Evolutionary conservation across 495 filamentous ascomycete species (phyloP).

Genomic region (Baudoinia panamericana): DNA sequence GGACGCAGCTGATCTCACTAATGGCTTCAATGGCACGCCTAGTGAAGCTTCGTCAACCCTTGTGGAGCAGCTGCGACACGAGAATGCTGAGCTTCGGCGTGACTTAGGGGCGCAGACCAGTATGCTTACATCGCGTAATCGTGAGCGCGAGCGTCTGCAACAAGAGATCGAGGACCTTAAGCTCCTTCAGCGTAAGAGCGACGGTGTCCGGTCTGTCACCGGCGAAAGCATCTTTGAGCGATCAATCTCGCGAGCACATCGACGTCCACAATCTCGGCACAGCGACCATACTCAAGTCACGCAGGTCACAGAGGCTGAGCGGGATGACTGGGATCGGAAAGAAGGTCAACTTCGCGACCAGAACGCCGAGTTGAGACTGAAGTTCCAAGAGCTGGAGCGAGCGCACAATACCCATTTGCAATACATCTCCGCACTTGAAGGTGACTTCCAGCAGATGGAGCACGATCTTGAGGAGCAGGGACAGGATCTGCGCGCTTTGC

Average conservation of each 20-base stretch:
- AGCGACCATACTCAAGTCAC: slow-evolving; percentile 61
- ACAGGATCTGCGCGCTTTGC: slow-evolving; percentile 65
- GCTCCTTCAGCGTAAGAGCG: slow-evolving; percentile 59
- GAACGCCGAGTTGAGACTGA: slow-evolving; percentile 67
- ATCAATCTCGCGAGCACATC: slow-evolving; percentile 73
- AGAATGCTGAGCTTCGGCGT: slow-evolving; percentile 81
- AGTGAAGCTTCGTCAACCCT: slow-evolving; percentile 53
- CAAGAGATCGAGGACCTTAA: slow-evolving; percentile 97
- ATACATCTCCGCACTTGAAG: slow-evolving; percentile 27
- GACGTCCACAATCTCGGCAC: slow-evolving; percentile 54
- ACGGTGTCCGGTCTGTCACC: slow-evolving; percentile 47
- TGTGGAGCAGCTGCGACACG: slow-evolving; percentile 71
- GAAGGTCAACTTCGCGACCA: slow-evolving; percentile 75
- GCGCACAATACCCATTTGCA: slow-evolving; percentile 31
- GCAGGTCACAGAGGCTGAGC: slow-evolving; percentile 52
- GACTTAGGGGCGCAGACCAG: slow-evolving; percentile 93
- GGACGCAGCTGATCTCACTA: slow-evolving; percentile 44
- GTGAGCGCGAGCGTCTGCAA: slow-evolving; percentile 86
- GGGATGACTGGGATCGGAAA: slow-evolving; percentile 73
- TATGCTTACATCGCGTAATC: slow-evolving; percentile 91
- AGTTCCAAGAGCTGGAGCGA: slow-evolving; percentile 43
- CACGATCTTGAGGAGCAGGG: slow-evolving; percentile 25
- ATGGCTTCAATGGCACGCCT: slow-evolving; percentile 40
- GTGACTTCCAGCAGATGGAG: slow-evolving; percentile 26
- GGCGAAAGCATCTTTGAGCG: slow-evolving; percentile 88